Conservation (phyloP, 345 rosid genomes). For the Gossypium longicalyx region DNA sequence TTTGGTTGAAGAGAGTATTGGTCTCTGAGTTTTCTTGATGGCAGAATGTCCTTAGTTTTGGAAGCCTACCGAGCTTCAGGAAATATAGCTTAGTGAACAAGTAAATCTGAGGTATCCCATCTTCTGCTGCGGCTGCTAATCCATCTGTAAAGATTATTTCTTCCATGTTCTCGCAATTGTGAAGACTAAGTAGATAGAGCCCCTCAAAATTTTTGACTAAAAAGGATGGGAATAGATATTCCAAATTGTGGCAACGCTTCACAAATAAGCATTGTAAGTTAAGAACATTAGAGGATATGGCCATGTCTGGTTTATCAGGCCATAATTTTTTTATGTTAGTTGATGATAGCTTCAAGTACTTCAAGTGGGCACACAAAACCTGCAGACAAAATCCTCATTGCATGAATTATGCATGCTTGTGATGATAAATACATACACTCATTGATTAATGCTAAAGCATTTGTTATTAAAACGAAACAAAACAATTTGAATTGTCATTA, state of each 20-base stretch:
- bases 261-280: not conserved
- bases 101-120: not conserved
- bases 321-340: not conserved
- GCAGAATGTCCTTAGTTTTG: not conserved
- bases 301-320: not conserved
- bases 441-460: too few species aligned
- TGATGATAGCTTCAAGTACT: not conserved
- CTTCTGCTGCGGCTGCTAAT: not conserved
- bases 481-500: too few species aligned
- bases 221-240: slow-evolving; percentile 8
- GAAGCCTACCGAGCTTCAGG: not conserved
- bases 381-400: not conserved
- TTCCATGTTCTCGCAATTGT: not conserved
- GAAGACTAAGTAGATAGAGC: not conserved
- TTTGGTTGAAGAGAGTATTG: not conserved
- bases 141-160: not conserved
- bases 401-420: not conserved
- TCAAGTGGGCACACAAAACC: not conserved
- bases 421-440: not conserved
- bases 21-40: not conserved
- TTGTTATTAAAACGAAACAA: too few species aligned
- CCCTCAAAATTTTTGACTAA: not conserved
- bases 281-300: not conserved
- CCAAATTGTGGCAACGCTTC: not conserved
- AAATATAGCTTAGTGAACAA: not conserved